These are phyloP conservation scores for Plasmodium relictum DNA, from an alignment of 169 alveolate species.

Conservation along the genomic window DNA sequence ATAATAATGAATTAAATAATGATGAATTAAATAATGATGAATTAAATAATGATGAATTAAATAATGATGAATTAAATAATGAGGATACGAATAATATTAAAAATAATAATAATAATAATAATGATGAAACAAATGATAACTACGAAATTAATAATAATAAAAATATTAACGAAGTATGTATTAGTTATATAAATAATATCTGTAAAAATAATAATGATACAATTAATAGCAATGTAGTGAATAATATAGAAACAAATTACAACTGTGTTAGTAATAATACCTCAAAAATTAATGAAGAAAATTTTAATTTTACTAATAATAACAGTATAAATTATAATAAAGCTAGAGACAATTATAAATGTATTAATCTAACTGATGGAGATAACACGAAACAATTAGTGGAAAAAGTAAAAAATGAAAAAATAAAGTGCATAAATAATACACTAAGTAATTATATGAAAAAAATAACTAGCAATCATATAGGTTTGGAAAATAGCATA, in stretches of 20 bases:
- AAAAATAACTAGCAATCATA: no score
- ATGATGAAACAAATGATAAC: neutral
- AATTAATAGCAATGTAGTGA: neutral
- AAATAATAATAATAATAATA: neutral
- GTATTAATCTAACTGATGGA: neutral
- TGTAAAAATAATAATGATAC: neutral
- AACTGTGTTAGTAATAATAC: neutral
- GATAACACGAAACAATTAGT: neutral
- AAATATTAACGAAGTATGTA: neutral
- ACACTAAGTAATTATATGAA: no score
- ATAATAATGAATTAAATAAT: no score
- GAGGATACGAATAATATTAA: neutral
- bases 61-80: no score
- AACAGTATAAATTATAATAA: neutral
- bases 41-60: no score
- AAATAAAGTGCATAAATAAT: neutral
- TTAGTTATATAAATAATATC: neutral
- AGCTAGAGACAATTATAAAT: neutral
- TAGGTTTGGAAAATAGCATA: no score
- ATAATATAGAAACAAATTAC: no score
- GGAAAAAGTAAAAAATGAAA: neutral
- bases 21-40: no score
- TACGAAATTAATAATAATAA: neutral
- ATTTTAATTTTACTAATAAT: neutral
- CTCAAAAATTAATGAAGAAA: neutral